Evolutionary conservation across 2,329 filamentous ascomycete genomes (phyloP).

Genomic region (Fusarium lyarnte): DNA sequence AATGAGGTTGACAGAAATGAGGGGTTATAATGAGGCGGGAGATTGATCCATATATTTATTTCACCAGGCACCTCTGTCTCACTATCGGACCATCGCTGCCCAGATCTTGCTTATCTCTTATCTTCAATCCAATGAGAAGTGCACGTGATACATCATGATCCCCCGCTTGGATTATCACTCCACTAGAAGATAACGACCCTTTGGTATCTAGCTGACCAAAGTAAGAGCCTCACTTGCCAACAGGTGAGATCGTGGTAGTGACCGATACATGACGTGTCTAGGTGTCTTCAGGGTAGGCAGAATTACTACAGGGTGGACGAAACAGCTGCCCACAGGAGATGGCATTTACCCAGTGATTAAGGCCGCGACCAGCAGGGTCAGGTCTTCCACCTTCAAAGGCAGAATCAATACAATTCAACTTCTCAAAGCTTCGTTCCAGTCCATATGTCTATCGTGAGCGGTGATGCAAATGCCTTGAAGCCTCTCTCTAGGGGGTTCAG

Average conservation of each 20-base stretch:
- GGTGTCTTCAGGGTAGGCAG: not conserved
- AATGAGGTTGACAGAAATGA: not conserved
- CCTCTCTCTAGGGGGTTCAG: not conserved
- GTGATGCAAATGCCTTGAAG: not conserved
- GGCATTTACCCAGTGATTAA: not conserved
- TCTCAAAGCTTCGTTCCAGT: not conserved
- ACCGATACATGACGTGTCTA: not conserved
- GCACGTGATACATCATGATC: not conserved
- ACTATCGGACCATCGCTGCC: not conserved
- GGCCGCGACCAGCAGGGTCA: not conserved
- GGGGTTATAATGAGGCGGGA: fast-evolving
- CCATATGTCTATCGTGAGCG: not conserved
- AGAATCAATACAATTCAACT: not conserved
- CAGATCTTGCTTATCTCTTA: not conserved
- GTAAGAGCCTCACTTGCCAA: not conserved
- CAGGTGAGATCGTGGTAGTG: not conserved
- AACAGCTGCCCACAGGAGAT: not conserved
- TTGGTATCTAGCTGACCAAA: not conserved
- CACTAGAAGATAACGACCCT: not conserved
- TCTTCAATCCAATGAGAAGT: not conserved
- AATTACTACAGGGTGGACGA: not conserved
- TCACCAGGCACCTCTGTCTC: not conserved
- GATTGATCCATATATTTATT: not conserved
- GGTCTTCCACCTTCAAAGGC: not conserved
- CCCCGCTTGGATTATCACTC: not conserved